Percentiles rank a stretch among this genome's conserved stretches.
phyloP scores from a whole-genome alignment of 176 grass and related monocot genomes.

The sorghum (Sorghum bicolor) region Sorghum_bicolor_NCBIv3 NC_012875.2:47909501-47910000 shows the following conservation, averaged over 20 bases:
- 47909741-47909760: slow-evolving; percentile 75
- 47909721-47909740: slow-evolving; percentile 90
- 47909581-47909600: slow-evolving; percentile 71
- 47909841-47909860: neutral
- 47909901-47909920: neutral
- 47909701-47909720: slow-evolving; percentile 47
- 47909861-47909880: slow-evolving; percentile 28
- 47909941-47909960: slow-evolving; percentile 13
- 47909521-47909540: slow-evolving; percentile 31
- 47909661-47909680: neutral
- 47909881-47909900: slow-evolving; percentile 45
- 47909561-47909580: slow-evolving; percentile 51
- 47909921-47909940: slow-evolving; percentile 24
- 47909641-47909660: slow-evolving; percentile 67
- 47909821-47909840: neutral
- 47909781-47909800: neutral
- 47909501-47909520: neutral
- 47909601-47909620: slow-evolving; percentile 62
- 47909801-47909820: slow-evolving; percentile 1
- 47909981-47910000: slow-evolving; percentile 40
- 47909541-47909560: neutral
- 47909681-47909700: neutral
- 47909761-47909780: slow-evolving; percentile 45
- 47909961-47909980: neutral
- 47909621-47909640: slow-evolving; percentile 63